Evolutionary conservation across 768 basidiomycete species (phyloP).

Genomic region (Neoboletus brunneissimus): DNA sequence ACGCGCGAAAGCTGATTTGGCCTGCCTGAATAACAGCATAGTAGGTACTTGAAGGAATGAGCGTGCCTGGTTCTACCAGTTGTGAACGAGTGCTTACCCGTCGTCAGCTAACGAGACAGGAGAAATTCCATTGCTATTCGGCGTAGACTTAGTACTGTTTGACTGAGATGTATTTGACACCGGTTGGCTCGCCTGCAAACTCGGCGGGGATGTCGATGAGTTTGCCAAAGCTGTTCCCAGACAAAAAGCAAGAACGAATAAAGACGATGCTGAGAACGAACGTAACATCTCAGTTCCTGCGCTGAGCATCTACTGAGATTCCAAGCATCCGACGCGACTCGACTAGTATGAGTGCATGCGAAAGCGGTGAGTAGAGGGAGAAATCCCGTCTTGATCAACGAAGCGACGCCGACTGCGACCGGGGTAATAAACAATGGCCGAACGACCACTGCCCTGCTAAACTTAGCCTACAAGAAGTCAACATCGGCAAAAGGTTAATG

Average conservation of each 20-base stretch:
- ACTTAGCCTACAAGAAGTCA: not conserved
- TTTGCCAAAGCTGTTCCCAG: conserved; percentile 9
- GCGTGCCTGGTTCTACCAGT: not conserved
- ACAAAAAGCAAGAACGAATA: conserved; percentile 10
- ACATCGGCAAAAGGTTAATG: too few species aligned
- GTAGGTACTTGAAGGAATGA: conserved; percentile 53
- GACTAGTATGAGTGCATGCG: not conserved
- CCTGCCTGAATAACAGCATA: conserved; percentile 61
- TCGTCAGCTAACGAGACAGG: conserved; percentile 46
- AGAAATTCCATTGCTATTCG: conserved; percentile 41
- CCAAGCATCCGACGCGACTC: conserved; percentile 21
- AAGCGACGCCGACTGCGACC: not conserved
- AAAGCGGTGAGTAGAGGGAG: not conserved
- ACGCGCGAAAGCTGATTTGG: conserved; percentile 61
- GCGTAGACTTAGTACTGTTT: conserved; percentile 16
- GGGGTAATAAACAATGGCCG: not conserved
- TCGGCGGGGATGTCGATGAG: conserved; percentile 1
- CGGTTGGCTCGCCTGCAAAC: conserved; percentile 11
- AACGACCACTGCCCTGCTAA: not conserved
- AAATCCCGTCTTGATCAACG: not conserved
- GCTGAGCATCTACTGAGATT: conserved; percentile 7
- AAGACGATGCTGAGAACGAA: conserved; percentile 10
- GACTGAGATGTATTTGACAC: conserved; percentile 14
- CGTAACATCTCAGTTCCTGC: conserved; percentile 18
- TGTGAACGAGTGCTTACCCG: conserved; percentile 42